These are phyloP conservation scores for Penicillium oxalicum DNA, from an alignment of 2,329 filamentous ascomycete genomes.

Conservation along the genomic window DNA sequence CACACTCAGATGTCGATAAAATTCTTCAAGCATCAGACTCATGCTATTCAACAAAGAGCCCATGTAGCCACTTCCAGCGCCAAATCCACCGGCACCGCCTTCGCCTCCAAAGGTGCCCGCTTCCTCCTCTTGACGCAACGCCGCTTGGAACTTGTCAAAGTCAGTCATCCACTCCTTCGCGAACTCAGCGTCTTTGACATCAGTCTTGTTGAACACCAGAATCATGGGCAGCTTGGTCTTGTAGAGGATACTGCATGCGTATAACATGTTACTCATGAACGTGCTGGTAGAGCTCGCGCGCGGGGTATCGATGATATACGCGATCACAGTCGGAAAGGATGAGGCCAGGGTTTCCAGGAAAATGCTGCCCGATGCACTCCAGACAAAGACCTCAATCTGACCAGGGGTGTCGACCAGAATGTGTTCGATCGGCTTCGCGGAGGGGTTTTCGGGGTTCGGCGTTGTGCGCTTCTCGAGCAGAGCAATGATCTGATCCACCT, in stretches of 20 bases:
- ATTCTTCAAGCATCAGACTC: constrained; percentile 95
- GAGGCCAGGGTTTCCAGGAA: constrained; percentile 87
- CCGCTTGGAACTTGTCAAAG: constrained; percentile 90
- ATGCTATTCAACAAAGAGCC: constrained; percentile 91
- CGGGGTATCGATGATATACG: constrained; percentile 95
- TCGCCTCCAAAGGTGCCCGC: constrained; percentile 67
- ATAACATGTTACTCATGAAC: constrained; percentile 99
- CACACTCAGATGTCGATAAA: constrained; percentile 88
- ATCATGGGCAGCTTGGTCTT: constrained; percentile 99
- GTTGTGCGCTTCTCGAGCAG: constrained; percentile 83
- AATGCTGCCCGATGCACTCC: constrained; percentile 93
- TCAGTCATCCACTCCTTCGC: constrained; percentile 99
- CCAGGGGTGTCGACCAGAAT: constrained; percentile 94
- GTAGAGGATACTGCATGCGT: constrained; percentile 96
- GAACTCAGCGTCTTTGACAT: constrained; percentile 83
- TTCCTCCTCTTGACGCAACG: constrained; percentile 73
- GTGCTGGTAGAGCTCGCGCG: constrained; percentile 88
- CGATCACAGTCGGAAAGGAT: constrained; percentile 92
- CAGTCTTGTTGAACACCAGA: constrained; percentile 97
- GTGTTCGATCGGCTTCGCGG: constrained; percentile 61
- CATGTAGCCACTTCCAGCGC: constrained; percentile 89
- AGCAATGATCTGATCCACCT: constrained; percentile 88
- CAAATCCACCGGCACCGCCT: constrained; percentile 54
- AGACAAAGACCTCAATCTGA: constrained; percentile 98
- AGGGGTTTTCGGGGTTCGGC: constrained; percentile 45